Conservation (phyloP, 176 grass and related monocot genomes). For the Carex cristatella region DNA sequence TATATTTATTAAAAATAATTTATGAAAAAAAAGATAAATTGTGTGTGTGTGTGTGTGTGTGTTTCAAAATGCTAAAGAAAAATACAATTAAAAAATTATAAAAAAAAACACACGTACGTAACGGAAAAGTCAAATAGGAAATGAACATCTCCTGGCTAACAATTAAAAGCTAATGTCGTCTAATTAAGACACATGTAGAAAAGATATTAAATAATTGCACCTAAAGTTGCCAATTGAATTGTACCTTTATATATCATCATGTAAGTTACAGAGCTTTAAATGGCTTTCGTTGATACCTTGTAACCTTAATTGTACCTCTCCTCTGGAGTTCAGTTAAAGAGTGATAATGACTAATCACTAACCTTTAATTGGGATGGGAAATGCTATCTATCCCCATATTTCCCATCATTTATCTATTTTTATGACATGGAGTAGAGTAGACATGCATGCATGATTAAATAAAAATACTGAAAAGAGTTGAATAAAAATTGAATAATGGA, state of each 20-base stretch:
- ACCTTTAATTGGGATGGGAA: not conserved
- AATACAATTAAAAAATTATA: too few species aligned
- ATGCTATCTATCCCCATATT: not conserved
- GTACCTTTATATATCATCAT: not conserved
- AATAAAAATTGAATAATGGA: too few species aligned
- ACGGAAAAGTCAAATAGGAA: not conserved
- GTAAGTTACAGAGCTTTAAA: not conserved
- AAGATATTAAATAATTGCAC: not conserved
- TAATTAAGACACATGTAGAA: not conserved
- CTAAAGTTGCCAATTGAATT: conserved; percentile 6
- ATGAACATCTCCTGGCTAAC: not conserved
- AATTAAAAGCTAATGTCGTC: not conserved
- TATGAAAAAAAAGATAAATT: too few species aligned
- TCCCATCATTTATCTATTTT: not conserved
- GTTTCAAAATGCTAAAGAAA: too few species aligned
- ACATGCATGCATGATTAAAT: too few species aligned
- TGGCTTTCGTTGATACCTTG: not conserved
- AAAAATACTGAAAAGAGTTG: too few species aligned
- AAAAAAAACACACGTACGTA: too few species aligned
- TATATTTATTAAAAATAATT: too few species aligned
- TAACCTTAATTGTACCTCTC: not conserved
- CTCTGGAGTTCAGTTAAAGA: not conserved
- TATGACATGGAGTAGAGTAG: too few species aligned
- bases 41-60: too few species aligned
- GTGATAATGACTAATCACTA: conserved; percentile 7